Conservation (phyloP, 352 stramenopile genomes). For the Pythium aquatile region DNA sequence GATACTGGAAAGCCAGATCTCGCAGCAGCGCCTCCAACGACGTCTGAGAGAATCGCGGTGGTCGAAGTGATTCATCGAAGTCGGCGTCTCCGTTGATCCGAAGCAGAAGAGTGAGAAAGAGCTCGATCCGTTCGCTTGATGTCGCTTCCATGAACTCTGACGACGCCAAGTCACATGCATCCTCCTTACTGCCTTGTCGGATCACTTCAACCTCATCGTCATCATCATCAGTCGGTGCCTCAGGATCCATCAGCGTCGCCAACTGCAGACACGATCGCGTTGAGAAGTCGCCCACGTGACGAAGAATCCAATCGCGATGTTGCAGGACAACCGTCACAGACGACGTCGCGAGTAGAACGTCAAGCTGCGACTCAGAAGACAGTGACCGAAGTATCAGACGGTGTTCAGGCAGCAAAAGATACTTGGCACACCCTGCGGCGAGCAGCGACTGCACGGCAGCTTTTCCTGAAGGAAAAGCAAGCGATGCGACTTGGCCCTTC, state of each 20-base stretch:
- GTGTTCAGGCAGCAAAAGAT: conserved; percentile 37
- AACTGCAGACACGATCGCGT: conserved; percentile 36
- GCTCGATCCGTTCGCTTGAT: conserved; percentile 65
- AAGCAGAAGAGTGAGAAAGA: conserved; percentile 73
- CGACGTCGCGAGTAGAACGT: conserved; percentile 49
- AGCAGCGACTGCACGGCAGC: conserved; percentile 42
- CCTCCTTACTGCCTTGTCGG: conserved; percentile 33
- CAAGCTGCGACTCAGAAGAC: conserved; percentile 43
- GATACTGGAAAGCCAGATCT: conserved; percentile 60
- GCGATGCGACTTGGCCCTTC: conserved; percentile 35
- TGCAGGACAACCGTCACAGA: conserved; percentile 41
- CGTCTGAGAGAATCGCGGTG: conserved; percentile 33
- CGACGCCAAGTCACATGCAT: conserved; percentile 26
- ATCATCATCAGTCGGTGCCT: neutral
- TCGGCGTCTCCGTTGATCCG: conserved; percentile 38
- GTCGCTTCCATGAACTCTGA: neutral
- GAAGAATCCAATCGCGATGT: conserved; percentile 74
- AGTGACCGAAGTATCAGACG: conserved; percentile 60
- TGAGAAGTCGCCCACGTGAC: conserved; percentile 46
- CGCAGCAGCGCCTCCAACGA: conserved; percentile 57
- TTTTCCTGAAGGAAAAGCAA: conserved; percentile 29
- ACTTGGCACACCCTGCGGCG: conserved; percentile 35
- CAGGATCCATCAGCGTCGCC: conserved; percentile 46
- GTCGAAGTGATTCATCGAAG: conserved; percentile 16
- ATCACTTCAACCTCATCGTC: neutral